Evolutionary conservation across 208 protist genomes (phyloP).

Genomic region (Acanthamoeba rhysodes): DNA sequence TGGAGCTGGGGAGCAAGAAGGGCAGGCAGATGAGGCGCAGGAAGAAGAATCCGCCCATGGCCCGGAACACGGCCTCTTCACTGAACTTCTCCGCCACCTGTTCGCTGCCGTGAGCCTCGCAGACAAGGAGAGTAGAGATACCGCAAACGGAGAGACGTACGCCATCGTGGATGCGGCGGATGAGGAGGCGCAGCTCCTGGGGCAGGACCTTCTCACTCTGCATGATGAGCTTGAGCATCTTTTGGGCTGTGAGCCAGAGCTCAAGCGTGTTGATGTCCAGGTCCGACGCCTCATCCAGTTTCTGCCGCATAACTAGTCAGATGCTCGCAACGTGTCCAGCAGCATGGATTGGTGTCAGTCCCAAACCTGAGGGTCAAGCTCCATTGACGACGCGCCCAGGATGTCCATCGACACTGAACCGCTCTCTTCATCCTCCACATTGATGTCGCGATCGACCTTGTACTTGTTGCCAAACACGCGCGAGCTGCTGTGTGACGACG

Average conservation of each 20-base stretch:
- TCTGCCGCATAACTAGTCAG: background rate
- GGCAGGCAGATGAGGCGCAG: conserved; percentile 2
- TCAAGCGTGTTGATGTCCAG: conserved; percentile 55
- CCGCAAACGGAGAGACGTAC: background rate
- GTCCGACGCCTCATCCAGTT: background rate
- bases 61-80: background rate
- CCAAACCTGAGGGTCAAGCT: background rate
- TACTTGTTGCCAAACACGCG: background rate
- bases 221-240: conserved; percentile 25
- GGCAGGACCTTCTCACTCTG: background rate
- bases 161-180: conserved; percentile 8
- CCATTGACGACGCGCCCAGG: background rate
- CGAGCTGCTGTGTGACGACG: background rate
- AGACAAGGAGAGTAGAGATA: background rate
- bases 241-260: conserved; percentile 38
- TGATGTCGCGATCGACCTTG: background rate
- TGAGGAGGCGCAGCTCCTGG: background rate
- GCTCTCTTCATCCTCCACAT: background rate
- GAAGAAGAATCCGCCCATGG: conserved; percentile 66
- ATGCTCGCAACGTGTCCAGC: no score
- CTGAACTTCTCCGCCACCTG: background rate
- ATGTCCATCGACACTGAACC: background rate
- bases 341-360: background rate
- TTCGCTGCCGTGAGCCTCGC: background rate
- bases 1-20: conserved; percentile 18